phyloP scores from a whole-genome alignment of 2,329 filamentous ascomycete species.

The Apiospora hydei region DNA sequence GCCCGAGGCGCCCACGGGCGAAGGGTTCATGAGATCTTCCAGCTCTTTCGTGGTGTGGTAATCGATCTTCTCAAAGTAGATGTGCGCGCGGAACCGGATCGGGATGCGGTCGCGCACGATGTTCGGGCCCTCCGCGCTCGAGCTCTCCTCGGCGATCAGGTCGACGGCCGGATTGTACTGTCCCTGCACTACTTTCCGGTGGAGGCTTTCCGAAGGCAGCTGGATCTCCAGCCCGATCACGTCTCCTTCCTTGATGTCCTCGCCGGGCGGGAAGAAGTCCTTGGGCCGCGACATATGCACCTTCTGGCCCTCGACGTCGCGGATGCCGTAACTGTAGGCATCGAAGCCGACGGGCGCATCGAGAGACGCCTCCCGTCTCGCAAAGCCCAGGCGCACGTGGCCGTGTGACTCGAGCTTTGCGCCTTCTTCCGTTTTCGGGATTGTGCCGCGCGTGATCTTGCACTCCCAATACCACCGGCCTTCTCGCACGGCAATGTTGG shows the following conservation, averaged over 20 bases:
- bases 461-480: slow-evolving; percentile 95
- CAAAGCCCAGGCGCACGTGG: slow-evolving; percentile 87
- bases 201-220: slow-evolving; percentile 82
- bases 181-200: slow-evolving; percentile 87
- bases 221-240: slow-evolving; percentile 91
- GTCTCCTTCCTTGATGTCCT: slow-evolving; percentile 86
- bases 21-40: slow-evolving; percentile 81
- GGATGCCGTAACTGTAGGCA: slow-evolving; percentile 91
- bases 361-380: slow-evolving; percentile 78
- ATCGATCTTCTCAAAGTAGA: slow-evolving; percentile 93
- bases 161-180: slow-evolving; percentile 89
- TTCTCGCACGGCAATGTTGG: slow-evolving; percentile 89
- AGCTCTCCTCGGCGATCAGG: slow-evolving; percentile 61
- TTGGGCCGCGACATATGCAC: slow-evolving; percentile 94
- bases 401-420: slow-evolving; percentile 57
- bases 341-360: slow-evolving; percentile 88
- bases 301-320: slow-evolving; percentile 89
- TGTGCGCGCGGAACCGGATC: slow-evolving; percentile 90
- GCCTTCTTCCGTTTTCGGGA: slow-evolving; percentile 50
- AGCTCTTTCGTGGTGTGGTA: slow-evolving; percentile 88
- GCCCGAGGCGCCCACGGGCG: slow-evolving; percentile 55
- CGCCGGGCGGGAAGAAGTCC: slow-evolving; percentile 81
- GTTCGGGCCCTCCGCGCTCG: slow-evolving; percentile 70
- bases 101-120: slow-evolving; percentile 95
- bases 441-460: slow-evolving; percentile 81